These are phyloP conservation scores for Calophaca sinica DNA, from an alignment of 306 rosid genomes.

Conservation along the genomic window DNA sequence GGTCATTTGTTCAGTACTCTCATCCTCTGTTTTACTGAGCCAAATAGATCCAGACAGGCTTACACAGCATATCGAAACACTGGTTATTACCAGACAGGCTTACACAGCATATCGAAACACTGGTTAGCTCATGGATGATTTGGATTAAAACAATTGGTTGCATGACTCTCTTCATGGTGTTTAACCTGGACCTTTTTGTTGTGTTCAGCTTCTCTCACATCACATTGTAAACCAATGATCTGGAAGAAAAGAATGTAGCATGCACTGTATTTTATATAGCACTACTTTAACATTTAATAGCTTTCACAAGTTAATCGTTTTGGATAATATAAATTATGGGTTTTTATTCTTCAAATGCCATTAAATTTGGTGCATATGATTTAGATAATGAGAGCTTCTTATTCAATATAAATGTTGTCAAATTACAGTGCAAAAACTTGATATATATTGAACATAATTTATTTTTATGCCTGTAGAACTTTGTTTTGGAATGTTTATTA, in stretches of 20 bases:
- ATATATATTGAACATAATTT: too few relatives aligned
- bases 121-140: constrained; percentile 10
- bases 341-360: constrained; percentile 27
- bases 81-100: background rate
- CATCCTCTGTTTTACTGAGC: constrained; percentile 39
- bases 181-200: constrained; percentile 14
- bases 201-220: constrained; percentile 33
- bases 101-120: constrained; percentile 24
- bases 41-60: background rate
- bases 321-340: background rate
- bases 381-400: too few relatives aligned
- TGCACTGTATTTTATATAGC: too few relatives aligned
- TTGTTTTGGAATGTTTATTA: too few relatives aligned
- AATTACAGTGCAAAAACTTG: too few relatives aligned
- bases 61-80: constrained; percentile 23
- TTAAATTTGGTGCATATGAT: constrained; percentile 13
- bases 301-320: constrained; percentile 18
- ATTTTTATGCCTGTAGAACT: too few relatives aligned
- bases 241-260: background rate
- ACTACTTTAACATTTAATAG: background rate
- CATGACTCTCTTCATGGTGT: constrained; percentile 5
- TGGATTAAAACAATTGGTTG: constrained; percentile 23
- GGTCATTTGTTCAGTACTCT: constrained; percentile 20
- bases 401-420: too few relatives aligned
- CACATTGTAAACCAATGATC: background rate